Percentiles rank a stretch among this genome's conserved stretches.
Evolutionary conservation across 2,329 filamentous ascomycete genomes (phyloP).

Genomic region (Leptosphaerulina australis): DNA sequence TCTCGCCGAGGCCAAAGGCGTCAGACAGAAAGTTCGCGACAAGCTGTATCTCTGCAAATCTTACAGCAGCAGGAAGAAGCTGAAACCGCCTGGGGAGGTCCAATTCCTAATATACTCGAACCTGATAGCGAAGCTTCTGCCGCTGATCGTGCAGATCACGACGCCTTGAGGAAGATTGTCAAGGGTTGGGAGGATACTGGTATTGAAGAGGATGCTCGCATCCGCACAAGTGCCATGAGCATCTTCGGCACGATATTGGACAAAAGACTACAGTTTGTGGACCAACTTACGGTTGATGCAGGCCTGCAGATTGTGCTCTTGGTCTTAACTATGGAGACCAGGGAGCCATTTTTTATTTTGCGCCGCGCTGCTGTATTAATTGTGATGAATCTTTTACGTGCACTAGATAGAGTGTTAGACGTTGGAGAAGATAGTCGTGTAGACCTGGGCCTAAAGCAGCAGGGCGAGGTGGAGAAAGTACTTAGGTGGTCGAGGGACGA

Average conservation of each 20-base stretch:
- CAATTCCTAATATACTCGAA: conserved; percentile 48
- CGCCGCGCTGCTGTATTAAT: conserved; percentile 70
- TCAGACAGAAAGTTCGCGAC: conserved; percentile 65
- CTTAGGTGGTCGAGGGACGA: conserved; percentile 68
- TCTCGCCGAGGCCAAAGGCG: conserved; percentile 67
- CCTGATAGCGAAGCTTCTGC: conserved; percentile 32
- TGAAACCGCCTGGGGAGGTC: conserved; percentile 62
- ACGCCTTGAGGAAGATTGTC: conserved; percentile 65
- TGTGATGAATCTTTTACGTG: conserved; percentile 66
- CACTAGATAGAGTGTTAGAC: conserved; percentile 61
- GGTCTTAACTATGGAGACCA: conserved; percentile 67
- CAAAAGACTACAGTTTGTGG: conserved; percentile 54
- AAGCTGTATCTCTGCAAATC: conserved; percentile 57
- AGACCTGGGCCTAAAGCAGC: conserved; percentile 61
- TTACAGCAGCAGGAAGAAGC: conserved; percentile 57
- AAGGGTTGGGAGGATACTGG: conserved; percentile 72
- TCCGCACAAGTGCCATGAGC: conserved; percentile 72
- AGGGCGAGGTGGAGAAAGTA: conserved; percentile 66
- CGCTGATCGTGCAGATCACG: conserved; percentile 45
- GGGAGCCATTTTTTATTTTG: conserved; percentile 66
- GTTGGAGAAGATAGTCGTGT: conserved; percentile 45
- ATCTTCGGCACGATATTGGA: conserved; percentile 67
- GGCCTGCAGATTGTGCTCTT: conserved; percentile 68
- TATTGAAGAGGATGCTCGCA: conserved; percentile 68
- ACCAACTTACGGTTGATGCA: conserved; percentile 48